These are phyloP conservation scores for Dioscorea cayenensis DNA, from an alignment of 116 monocot species.

Conservation along the genomic window DNA sequence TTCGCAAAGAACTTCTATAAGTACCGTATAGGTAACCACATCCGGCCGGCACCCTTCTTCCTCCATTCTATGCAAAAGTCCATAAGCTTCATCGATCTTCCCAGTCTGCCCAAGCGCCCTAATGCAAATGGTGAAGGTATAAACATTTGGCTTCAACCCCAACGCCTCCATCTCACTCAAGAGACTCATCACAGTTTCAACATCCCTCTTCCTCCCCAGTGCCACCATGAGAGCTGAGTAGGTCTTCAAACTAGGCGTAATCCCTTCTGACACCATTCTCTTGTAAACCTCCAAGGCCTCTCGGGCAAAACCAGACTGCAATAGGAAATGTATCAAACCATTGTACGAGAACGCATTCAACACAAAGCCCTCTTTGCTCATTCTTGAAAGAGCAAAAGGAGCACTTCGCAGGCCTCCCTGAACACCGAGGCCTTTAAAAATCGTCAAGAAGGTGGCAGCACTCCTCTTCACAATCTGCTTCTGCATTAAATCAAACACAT, in stretches of 20 bases:
- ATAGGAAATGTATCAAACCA: conserved; percentile 80
- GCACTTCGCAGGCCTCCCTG: conserved; percentile 55
- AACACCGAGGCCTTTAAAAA: conserved; percentile 57
- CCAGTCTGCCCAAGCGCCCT: conserved; percentile 67
- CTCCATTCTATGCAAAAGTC: conserved; percentile 66
- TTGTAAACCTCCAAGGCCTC: conserved; percentile 76
- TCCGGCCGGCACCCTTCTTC: conserved; percentile 69
- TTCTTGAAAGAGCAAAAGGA: conserved; percentile 43
- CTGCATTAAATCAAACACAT: conserved; percentile 97
- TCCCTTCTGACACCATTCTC: conserved; percentile 60
- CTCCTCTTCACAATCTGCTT: conserved; percentile 75
- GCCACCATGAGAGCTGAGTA: conserved; percentile 90
- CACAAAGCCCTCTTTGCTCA: conserved; percentile 61
- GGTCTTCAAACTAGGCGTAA: conserved; percentile 77
- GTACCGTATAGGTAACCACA: conserved; percentile 90
- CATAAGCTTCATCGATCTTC: conserved; percentile 56
- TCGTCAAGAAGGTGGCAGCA: conserved; percentile 51
- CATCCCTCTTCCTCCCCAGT: conserved; percentile 61
- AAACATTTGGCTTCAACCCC: conserved; percentile 81
- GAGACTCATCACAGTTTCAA: conserved; percentile 47
- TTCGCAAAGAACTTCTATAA: conserved; percentile 69
- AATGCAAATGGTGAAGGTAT: conserved; percentile 93
- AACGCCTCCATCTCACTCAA: conserved; percentile 68
- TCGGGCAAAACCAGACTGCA: conserved; percentile 45
- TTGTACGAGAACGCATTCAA: conserved; percentile 81